Conservation (phyloP, 2,329 filamentous ascomycete species). For the Gliomastix tumulicola region DNA sequence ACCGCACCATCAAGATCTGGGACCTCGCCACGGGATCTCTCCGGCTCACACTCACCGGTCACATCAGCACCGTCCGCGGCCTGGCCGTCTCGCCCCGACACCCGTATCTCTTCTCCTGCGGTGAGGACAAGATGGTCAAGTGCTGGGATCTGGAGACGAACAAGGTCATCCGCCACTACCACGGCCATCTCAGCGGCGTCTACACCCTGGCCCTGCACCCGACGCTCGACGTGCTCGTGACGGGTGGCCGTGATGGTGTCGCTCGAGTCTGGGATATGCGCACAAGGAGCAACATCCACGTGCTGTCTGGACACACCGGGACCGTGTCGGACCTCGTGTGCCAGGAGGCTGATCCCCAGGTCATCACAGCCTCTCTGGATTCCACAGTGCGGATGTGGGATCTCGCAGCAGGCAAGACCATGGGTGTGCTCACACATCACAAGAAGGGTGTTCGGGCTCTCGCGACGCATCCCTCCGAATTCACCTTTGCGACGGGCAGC, state of each 20-base stretch:
- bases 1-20: conserved; percentile 98
- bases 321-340: conserved; percentile 87
- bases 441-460: conserved; percentile 92
- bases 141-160: conserved; percentile 99
- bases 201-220: conserved; percentile 93
- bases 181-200: conserved; percentile 92
- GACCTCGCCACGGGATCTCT: conserved; percentile 85
- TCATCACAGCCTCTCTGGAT: conserved; percentile 90
- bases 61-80: conserved; percentile 89
- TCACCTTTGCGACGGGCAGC: conserved; percentile 90
- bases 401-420: conserved; percentile 89
- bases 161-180: conserved; percentile 96
- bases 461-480: conserved; percentile 81
- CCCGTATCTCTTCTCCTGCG: conserved; percentile 95
- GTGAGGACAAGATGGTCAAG: conserved; percentile 99
- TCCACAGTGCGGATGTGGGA: conserved; percentile 91
- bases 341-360: conserved; percentile 93
- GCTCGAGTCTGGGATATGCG: conserved; percentile 98
- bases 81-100: conserved; percentile 88
- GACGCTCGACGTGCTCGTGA: conserved; percentile 89
- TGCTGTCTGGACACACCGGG: conserved; percentile 81
- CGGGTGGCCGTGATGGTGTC: conserved; percentile 89
- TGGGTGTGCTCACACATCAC: conserved; percentile 94
- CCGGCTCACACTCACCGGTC: conserved; percentile 80
- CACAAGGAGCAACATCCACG: conserved; percentile 90